Evolutionary conservation across 2,329 filamentous ascomycete species (phyloP).

Genomic region (Monosporascus sp.): DNA sequence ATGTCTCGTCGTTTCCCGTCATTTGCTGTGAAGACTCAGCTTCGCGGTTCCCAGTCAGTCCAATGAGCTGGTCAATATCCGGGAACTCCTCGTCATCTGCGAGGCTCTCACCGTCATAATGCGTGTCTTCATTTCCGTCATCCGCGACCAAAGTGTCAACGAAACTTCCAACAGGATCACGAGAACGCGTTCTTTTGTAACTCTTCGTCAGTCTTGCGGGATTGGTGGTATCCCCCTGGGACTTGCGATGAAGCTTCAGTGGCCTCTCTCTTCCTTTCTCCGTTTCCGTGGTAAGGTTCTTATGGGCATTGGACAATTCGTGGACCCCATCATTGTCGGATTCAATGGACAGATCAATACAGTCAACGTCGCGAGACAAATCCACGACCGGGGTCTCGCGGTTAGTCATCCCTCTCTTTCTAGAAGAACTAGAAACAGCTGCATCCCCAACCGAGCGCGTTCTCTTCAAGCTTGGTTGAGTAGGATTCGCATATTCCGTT

Average conservation of each 20-base stretch:
- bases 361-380: constrained; percentile 17
- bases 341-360: constrained; percentile 17
- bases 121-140: neutral
- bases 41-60: neutral
- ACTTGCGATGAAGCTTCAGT: constrained; percentile 5
- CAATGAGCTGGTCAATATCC: constrained; percentile 15
- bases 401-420: constrained; percentile 4
- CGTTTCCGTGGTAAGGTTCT: neutral
- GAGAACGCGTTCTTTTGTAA: neutral
- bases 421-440: neutral
- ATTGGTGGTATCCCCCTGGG: constrained; percentile 3
- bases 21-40: constrained; percentile 1
- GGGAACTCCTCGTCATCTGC: constrained; percentile 17
- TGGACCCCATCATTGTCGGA: constrained; percentile 6
- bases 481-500: neutral
- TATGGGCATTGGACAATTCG: neutral
- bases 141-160: neutral
- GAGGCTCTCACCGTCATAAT: constrained; percentile 9
- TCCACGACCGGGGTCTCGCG: neutral
- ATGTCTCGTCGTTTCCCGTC: constrained; percentile 15
- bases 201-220: constrained; percentile 5
- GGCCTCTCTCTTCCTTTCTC: constrained; percentile 4
- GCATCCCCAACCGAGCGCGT: constrained; percentile 1
- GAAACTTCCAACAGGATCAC: neutral
- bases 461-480: constrained; percentile 5